Evolutionary conservation across 305 asterid species (phyloP), one percentile per base, ranked within the genome.

Genomic region (Fraxinus latifolia): DNA sequence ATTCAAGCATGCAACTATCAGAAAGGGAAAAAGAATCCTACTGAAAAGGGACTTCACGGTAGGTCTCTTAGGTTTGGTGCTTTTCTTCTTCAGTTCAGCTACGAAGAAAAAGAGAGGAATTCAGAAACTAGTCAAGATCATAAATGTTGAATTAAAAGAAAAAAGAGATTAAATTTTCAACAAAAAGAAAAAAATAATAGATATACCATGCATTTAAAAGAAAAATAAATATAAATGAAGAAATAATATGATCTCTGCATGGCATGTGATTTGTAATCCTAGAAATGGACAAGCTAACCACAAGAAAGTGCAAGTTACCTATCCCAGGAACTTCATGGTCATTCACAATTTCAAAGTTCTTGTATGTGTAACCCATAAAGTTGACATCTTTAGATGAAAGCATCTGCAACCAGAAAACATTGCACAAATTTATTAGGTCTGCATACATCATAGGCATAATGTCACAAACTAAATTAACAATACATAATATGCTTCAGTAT

Each of bases 11-110:
- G 12, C 73, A 21, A 60, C 58, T 47, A 47, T 7, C 76, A 79
- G 58, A 42, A 50, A 79, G 68, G 47, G 80, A 79, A 79, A 77
- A 78, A 80, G 87, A 80, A 77, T 68, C 95, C 6, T 93, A 95
- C 98, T 92, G 93, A 95, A 95, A 82, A 95, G 97, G 29, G 98
- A 89, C 84, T 92, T 95, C 91, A 95, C 95, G 12, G 98, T 95
- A 60, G 98, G 98, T 86, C 98, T 90, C 90, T 91, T 93, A 1
- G 97, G 93, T 84, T 90, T 95, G 82, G 83, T 91, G 90, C 88
- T 95, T 91, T 93, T 95, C 93, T 93, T 95, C 95, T 83, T 93
- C 89, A 95, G 80, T 88, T 92, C 96, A 87, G 97, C 98, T 95
- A 92, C 81, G 47, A 50, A 72, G 33, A 83, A 81, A 77, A 23